phyloP scores from a whole-genome alignment of 176 grass and related monocot genomes.

The maize (Zea mays) region Zm-B73-REFERENCE-NAM-5.0 NC_050097.1:197966001-197966500 shows the following conservation, averaged over 20 bases:
- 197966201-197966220: slow-evolving; percentile 87
- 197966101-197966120: slow-evolving; percentile 25
- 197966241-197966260: slow-evolving; percentile 9
- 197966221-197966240: slow-evolving; percentile 26
- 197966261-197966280: slow-evolving; percentile 42
- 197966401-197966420: too few relatives aligned
- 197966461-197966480: too few relatives aligned
- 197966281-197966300: slow-evolving; percentile 26
- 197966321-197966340: not conserved
- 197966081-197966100: slow-evolving; percentile 94
- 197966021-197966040: slow-evolving; percentile 93
- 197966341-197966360: not conserved
- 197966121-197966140: slow-evolving; percentile 10
- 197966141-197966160: not conserved
- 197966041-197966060: slow-evolving; percentile 86
- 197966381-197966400: not conserved
- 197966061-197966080: slow-evolving; percentile 80
- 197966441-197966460: too few relatives aligned
- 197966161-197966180: slow-evolving; percentile 55
- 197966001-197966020: slow-evolving; percentile 93
- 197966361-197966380: not conserved
- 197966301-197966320: slow-evolving; percentile 7
- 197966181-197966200: slow-evolving; percentile 99
- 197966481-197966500: too few relatives aligned
- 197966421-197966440: too few relatives aligned